Conservation (phyloP, 1,139 yeast species). For the Hansenula sp. region DNA sequence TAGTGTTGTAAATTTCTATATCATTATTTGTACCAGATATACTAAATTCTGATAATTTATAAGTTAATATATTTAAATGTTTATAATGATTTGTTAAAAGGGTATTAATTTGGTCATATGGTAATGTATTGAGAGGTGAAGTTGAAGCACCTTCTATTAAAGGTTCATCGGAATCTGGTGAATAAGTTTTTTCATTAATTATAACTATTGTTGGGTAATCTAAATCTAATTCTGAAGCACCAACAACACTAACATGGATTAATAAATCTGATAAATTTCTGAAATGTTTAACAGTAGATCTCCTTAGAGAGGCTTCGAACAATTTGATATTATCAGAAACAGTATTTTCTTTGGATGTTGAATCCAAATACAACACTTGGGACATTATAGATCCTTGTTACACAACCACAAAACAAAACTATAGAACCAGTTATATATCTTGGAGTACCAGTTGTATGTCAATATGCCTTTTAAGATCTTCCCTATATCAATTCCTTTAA, state of each 20-base stretch:
- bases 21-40: constrained; percentile 18
- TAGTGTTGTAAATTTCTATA: constrained; percentile 24
- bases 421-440: neutral
- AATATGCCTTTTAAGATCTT: too few relatives aligned
- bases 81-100: constrained; percentile 26
- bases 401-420: too few relatives aligned
- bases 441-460: neutral
- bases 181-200: constrained; percentile 11
- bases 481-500: too few relatives aligned
- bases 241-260: constrained; percentile 14
- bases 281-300: constrained; percentile 7
- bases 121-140: constrained; percentile 10
- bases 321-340: constrained; percentile 10
- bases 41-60: constrained; percentile 23
- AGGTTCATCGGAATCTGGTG: neutral
- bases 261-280: constrained; percentile 12
- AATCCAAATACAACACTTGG: constrained; percentile 17
- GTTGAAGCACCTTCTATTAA: neutral
- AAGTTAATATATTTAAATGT: constrained; percentile 38
- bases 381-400: constrained; percentile 10
- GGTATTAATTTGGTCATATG: constrained; percentile 6
- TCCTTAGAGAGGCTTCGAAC: constrained; percentile 11
- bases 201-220: constrained; percentile 21
- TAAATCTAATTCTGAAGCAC: constrained; percentile 22
- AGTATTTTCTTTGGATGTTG: constrained; percentile 5